Conservation (phyloP, 108 stramenopile species). For the Mediolabrus comicus region DNA sequence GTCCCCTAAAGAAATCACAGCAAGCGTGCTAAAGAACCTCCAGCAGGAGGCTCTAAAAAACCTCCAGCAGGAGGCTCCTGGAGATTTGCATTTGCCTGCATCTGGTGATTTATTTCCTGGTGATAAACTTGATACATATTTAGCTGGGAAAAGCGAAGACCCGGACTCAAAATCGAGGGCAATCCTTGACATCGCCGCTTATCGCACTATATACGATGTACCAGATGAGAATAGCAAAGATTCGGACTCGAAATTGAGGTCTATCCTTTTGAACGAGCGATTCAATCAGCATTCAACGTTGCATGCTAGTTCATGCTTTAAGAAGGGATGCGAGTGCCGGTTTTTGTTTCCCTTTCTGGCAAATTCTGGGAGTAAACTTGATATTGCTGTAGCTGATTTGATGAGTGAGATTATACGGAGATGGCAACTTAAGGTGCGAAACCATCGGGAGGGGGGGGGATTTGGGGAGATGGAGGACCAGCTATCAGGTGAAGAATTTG, state of each 20-base stretch:
- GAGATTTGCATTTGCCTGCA: no score
- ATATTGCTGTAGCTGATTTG: neutral
- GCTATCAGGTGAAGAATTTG: no score
- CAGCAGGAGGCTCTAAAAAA: neutral
- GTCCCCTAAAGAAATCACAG: neutral
- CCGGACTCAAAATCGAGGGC: no score
- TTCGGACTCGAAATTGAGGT: neutral
- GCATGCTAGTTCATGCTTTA: slow-evolving; percentile 22
- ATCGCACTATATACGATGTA: slow-evolving; percentile 16
- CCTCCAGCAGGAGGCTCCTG: no score
- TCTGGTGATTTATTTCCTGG: no score
- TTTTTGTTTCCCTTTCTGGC: slow-evolving; percentile 7
- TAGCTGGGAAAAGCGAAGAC: no score
- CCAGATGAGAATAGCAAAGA: neutral
- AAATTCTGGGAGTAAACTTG: no score
- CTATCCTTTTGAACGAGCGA: slow-evolving; percentile 3
- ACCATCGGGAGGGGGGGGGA: neutral
- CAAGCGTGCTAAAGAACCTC: neutral
- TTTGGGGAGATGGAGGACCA: neutral
- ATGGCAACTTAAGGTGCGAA: neutral
- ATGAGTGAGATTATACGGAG: no score
- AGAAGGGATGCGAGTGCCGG: slow-evolving; percentile 16
- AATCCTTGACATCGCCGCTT: slow-evolving; percentile 14
- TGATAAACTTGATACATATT: no score
- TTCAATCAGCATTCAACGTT: slow-evolving; percentile 8